Percentiles rank a stretch among this genome's conserved stretches.
These are phyloP conservation scores for Datisca glomerata DNA, from an alignment of 306 rosid genomes.

Conservation along the genomic window DNA sequence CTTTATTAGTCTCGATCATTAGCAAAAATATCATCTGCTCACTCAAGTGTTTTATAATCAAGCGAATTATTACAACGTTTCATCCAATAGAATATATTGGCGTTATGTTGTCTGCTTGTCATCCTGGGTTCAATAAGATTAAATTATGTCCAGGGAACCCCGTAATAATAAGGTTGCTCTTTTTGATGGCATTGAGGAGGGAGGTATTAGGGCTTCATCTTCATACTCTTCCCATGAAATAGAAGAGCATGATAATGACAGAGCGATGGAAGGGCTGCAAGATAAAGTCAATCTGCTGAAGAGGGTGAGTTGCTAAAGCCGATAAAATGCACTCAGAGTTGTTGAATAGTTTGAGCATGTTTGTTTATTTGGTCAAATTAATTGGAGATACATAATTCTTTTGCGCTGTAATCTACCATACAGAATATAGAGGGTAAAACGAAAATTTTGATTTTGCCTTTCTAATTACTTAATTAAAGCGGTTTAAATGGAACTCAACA, in stretches of 20 bases:
- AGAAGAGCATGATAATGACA: conserved; percentile 83
- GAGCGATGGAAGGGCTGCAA: conserved; percentile 78
- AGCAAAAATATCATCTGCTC: no score
- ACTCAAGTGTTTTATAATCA: no score
- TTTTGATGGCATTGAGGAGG: conserved; percentile 57
- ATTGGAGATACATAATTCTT: neutral
- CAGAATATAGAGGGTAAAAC: neutral
- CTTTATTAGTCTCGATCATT: no score
- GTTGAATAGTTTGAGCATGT: neutral
- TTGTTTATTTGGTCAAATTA: neutral
- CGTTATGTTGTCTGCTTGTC: neutral
- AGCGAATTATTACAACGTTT: no score
- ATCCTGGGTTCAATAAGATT: conserved; percentile 3
- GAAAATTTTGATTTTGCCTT: neutral
- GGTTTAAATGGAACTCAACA: no score
- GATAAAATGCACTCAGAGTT: no score
- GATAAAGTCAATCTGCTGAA: conserved; percentile 85
- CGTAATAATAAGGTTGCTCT: conserved; percentile 36
- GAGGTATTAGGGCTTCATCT: conserved; percentile 42
- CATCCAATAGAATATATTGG: no score
- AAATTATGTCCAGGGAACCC: conserved; percentile 21
- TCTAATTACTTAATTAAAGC: no score
- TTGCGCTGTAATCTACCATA: neutral
- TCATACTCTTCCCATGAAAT: conserved; percentile 68
- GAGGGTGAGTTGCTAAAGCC: no score